phyloP scores from a whole-genome alignment of 495 filamentous ascomycete species.

The Pyrenopolyporus hunteri region DNA sequence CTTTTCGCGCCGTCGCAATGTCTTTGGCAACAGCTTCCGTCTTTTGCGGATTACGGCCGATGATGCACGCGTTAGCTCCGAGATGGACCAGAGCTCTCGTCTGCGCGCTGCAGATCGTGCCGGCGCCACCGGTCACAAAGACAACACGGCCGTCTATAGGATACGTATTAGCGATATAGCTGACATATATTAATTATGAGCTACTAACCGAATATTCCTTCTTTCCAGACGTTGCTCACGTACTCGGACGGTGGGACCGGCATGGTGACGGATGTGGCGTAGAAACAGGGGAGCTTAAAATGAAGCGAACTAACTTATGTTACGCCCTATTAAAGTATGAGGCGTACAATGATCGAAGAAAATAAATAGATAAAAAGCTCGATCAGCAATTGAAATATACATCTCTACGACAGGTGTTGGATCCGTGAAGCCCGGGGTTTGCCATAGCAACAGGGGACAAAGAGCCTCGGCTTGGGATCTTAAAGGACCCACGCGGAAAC shows the following conservation, averaged over 20 bases:
- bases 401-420: background rate
- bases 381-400: background rate
- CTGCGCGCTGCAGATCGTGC: constrained; percentile 91
- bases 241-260: constrained; percentile 73
- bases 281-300: no score
- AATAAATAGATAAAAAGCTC: background rate
- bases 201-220: constrained; percentile 77
- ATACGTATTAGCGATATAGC: constrained; percentile 9
- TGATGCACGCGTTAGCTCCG: constrained; percentile 90
- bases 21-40: constrained; percentile 79
- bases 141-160: constrained; percentile 80
- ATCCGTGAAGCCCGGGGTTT: background rate
- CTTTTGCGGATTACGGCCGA: constrained; percentile 89
- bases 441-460: background rate
- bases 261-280: constrained; percentile 53
- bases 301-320: no score
- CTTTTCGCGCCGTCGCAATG: constrained; percentile 76
- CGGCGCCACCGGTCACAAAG: constrained; percentile 94
- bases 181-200: background rate
- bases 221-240: constrained; percentile 79
- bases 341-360: background rate
- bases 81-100: constrained; percentile 89
- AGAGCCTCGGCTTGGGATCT: background rate
- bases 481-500: no score
- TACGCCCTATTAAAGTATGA: no score